A percentile compares a stretch with the other conserved stretches of the same genome.
These are phyloP conservation scores for Fusarium staphyleae DNA, from an alignment of 2,329 filamentous ascomycete genomes.

Conservation along the genomic window DNA sequence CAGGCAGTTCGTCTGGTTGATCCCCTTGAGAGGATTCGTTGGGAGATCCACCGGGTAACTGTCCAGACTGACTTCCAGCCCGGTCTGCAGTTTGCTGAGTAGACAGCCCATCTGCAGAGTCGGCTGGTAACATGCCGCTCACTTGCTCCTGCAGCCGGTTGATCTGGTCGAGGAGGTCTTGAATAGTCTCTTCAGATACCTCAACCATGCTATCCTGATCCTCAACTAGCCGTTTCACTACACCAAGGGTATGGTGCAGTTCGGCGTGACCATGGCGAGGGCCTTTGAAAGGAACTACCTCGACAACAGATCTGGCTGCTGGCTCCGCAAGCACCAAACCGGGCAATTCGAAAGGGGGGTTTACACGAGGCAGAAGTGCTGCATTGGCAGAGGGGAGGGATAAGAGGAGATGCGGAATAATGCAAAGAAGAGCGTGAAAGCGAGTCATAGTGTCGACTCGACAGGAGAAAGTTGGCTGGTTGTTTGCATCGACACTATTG, in stretches of 20 bases:
- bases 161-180: slow-evolving; percentile 42
- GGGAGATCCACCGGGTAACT: slow-evolving; percentile 12
- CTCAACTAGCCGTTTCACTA: slow-evolving; percentile 39
- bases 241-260: slow-evolving; percentile 22
- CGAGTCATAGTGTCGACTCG: slow-evolving; percentile 34
- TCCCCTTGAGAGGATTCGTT: slow-evolving; percentile 2
- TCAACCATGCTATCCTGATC: slow-evolving; percentile 36
- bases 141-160: slow-evolving; percentile 41
- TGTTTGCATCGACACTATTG: background rate
- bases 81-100: slow-evolving; percentile 9
- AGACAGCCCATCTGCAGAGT: slow-evolving; percentile 11
- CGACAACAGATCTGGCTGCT: slow-evolving; percentile 4
- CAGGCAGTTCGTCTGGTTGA: slow-evolving; percentile 7
- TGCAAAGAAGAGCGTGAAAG: slow-evolving; percentile 31
- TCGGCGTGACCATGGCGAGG: slow-evolving; percentile 11
- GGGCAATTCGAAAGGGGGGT: slow-evolving; percentile 13
- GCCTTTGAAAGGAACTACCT: slow-evolving; percentile 20
- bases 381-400: slow-evolving; percentile 14
- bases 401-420: slow-evolving; percentile 21
- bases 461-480: slow-evolving; percentile 6
- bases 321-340: slow-evolving; percentile 15
- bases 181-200: slow-evolving; percentile 36
- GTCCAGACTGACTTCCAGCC: slow-evolving; percentile 20
- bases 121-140: slow-evolving; percentile 35
- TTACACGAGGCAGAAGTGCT: slow-evolving; percentile 15